phyloP scores from a whole-genome alignment of 345 rosid species.

The Isatis tinctoria region DNA sequence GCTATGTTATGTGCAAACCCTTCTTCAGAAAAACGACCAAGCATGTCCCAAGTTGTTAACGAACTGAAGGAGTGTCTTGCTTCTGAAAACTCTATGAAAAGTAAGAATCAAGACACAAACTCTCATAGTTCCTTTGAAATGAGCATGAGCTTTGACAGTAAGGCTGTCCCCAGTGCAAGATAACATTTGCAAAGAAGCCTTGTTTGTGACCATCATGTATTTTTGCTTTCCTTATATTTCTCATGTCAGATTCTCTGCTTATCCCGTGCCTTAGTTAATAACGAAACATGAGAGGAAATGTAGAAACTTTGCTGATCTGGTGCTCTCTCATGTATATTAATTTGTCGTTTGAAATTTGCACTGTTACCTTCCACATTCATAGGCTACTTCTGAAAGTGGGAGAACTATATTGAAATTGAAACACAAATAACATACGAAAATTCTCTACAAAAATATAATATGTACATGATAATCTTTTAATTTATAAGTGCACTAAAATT shows the following conservation, averaged over 20 bases:
- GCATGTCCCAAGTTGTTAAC: conserved; percentile 32
- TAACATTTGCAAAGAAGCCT: not conserved
- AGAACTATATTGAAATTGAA: too few relatives aligned
- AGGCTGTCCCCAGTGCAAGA: not conserved
- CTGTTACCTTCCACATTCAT: not conserved
- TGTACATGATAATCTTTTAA: too few relatives aligned
- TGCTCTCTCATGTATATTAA: not conserved
- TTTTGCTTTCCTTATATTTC: not conserved
- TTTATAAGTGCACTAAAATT: too few relatives aligned
- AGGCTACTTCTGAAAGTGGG: not conserved
- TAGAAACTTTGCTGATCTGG: not conserved
- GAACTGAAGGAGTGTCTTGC: conserved; percentile 33
- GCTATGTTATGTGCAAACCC: conserved; percentile 38
- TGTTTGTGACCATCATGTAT: not conserved
- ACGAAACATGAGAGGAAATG: not conserved
- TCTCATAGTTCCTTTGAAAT: not conserved
- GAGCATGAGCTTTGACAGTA: conserved; percentile 6
- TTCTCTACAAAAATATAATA: too few relatives aligned
- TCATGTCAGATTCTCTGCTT: not conserved
- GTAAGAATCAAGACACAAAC: not conserved
- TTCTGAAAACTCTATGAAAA: not conserved
- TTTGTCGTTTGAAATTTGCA: not conserved
- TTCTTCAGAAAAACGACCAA: conserved; percentile 30
- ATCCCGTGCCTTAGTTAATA: not conserved
- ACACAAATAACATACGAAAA: too few relatives aligned